Evolutionary conservation across 2,329 filamentous ascomycete genomes (phyloP).

Genomic region (Cryphonectria japonica): DNA sequence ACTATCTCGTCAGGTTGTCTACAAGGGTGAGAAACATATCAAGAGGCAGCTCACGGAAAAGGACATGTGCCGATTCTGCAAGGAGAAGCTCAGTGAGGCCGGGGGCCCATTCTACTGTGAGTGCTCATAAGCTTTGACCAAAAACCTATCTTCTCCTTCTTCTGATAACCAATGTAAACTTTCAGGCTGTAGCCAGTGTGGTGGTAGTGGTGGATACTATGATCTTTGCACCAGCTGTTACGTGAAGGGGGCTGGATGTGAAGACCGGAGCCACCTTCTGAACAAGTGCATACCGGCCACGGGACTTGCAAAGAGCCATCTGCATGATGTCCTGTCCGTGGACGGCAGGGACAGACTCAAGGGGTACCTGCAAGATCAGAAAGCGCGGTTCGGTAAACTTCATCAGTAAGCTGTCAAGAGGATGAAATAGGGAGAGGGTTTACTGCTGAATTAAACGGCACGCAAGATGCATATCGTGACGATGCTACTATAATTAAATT

Average conservation of each 20-base stretch:
- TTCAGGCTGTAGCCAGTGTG: slow-evolving; percentile 21
- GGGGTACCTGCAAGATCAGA: slow-evolving; percentile 19
- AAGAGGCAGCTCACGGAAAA: slow-evolving; percentile 20
- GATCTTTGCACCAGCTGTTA: slow-evolving; percentile 27
- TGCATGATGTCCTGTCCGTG: slow-evolving; percentile 21
- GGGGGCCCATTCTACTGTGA: slow-evolving; percentile 22
- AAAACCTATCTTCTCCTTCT: too few species aligned
- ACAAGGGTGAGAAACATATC: slow-evolving; percentile 23
- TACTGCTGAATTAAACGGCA: background rate
- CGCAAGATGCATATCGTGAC: background rate
- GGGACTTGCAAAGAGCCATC: slow-evolving; percentile 13
- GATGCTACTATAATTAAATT: background rate
- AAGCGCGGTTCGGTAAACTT: slow-evolving; percentile 12
- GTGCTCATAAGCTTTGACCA: background rate
- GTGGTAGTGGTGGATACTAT: slow-evolving; percentile 19
- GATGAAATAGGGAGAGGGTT: background rate
- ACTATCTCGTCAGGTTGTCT: slow-evolving; percentile 21
- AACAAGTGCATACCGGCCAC: slow-evolving; percentile 17
- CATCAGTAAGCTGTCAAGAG: slow-evolving; percentile 9
- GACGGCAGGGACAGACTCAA: slow-evolving; percentile 25
- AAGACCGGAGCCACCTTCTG: slow-evolving; percentile 23
- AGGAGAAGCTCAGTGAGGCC: slow-evolving; percentile 8
- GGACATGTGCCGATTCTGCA: slow-evolving; percentile 24
- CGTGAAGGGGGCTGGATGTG: slow-evolving; percentile 23
- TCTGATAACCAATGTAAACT: slow-evolving; percentile 5